Evolutionary conservation across 345 rosid genomes (phyloP), one percentile per base, ranked within the genome.

Genomic region (Litchi chinensis): DNA sequence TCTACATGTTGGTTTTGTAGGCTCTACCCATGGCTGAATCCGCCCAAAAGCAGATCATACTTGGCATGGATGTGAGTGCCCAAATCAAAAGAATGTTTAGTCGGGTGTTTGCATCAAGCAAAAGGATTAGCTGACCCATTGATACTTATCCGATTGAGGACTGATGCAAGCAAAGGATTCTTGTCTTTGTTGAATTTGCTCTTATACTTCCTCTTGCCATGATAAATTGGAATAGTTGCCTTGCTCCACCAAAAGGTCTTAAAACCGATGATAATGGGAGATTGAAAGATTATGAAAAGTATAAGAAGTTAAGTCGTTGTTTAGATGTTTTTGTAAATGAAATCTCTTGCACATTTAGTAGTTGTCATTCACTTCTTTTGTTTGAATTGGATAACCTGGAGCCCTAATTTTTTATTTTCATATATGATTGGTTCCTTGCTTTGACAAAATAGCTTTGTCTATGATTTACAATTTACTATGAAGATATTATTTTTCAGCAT

Each of bases 401-500:
- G 28, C 11, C 62, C 22, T 8, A 8, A 65, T 68, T 68, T 67
- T 40, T 24, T 41, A 32, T 26, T 28, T 32, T 18, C 28, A 8
- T 32, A 3, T 46, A 13, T 18, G 21, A 22, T 28, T 82, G n/a
- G 40, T 73, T 39, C 74, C 19, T 48, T 54, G 77, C 74, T 70
- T 71, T 60, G 10, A 63, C 26, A 26, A 16, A 40, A 40, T 66
- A 32, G 22, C 46, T 43, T 79, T 46, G 62, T 74, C 9, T 52
- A 24, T 71, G 28, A 79, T 22, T 18, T 21, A 54, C 16, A 21
- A 69, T 77, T 71, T 39, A 21, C 43, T 44, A 5, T 64, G 40
- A 48, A 18, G 12, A 46, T 52, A 41, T 71, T 52, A 41, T 71
- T 68, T 74, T 84, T 85, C 89, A 91, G 94, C 93, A 75, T 89